Percentiles rank a stretch among this genome's conserved stretches.
Conservation (phyloP, 2,329 filamentous ascomycete species). For the Penicillium sp. region DNA sequence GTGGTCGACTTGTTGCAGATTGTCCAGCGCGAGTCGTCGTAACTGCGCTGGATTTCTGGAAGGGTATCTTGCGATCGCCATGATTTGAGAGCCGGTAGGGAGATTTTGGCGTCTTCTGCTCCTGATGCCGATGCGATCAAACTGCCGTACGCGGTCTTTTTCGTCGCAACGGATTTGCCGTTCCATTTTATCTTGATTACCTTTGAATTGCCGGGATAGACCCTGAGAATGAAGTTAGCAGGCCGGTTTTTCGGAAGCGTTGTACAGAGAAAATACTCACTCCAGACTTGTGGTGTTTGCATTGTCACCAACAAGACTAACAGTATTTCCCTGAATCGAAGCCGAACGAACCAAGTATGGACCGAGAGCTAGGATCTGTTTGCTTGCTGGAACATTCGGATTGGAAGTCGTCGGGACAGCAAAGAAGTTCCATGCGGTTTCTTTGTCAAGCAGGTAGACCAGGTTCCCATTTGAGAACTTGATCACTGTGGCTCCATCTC, state of each 20-base stretch:
- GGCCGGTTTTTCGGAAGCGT: too few species aligned
- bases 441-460: conserved; percentile 58
- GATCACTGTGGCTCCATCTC: conserved; percentile 51
- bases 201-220: conserved; percentile 46
- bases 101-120: conserved; percentile 44
- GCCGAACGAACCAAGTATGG: conserved; percentile 52
- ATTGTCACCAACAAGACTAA: conserved; percentile 47
- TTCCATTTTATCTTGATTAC: conserved; percentile 54
- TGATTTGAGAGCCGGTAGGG: conserved; percentile 48
- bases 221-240: conserved; percentile 20
- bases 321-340: conserved; percentile 35
- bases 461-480: conserved; percentile 56
- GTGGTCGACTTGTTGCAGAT: conserved; percentile 56
- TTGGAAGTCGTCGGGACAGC: conserved; percentile 54
- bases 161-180: conserved; percentile 41
- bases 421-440: conserved; percentile 62
- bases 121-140: conserved; percentile 48
- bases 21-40: conserved; percentile 58
- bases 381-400: conserved; percentile 49
- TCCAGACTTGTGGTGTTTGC: conserved; percentile 48
- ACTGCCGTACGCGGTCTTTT: conserved; percentile 51
- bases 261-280: too few species aligned
- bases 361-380: conserved; percentile 53
- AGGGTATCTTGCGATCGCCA: conserved; percentile 59
- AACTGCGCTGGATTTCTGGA: conserved; percentile 51